Evolutionary conservation across 2,329 filamentous ascomycete genomes (phyloP).

Genomic region (Hypoxylon sp.): DNA sequence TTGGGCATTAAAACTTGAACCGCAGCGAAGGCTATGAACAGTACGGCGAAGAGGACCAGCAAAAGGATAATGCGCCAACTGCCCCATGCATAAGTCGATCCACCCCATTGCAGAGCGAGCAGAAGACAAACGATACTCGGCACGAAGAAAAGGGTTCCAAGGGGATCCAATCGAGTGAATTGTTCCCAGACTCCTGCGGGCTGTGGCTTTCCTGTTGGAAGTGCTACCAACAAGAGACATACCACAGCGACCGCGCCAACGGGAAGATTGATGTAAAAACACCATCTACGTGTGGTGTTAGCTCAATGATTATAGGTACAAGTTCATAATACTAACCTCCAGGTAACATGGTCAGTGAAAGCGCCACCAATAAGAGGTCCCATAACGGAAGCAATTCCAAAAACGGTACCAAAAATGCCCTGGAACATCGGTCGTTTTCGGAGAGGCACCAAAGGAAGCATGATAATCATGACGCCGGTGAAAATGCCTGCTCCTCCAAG

Average conservation of each 20-base stretch:
- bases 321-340: conserved; percentile 50
- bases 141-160: conserved; percentile 68
- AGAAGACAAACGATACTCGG: conserved; percentile 67
- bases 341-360: conserved; percentile 58
- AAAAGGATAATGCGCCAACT: conserved; percentile 62
- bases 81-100: conserved; percentile 58
- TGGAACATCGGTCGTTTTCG: conserved; percentile 68
- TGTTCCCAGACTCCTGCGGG: conserved; percentile 50
- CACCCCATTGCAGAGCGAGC: conserved; percentile 71
- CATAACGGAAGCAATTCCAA: conserved; percentile 62
- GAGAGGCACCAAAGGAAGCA: conserved; percentile 67
- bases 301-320: conserved; percentile 6
- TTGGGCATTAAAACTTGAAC: conserved; percentile 64
- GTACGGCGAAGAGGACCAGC: conserved; percentile 59
- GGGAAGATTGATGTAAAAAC: conserved; percentile 67
- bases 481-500: conserved; percentile 66
- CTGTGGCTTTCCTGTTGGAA: conserved; percentile 44
- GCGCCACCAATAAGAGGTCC: conserved; percentile 64
- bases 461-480: conserved; percentile 64
- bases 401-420: conserved; percentile 63
- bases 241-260: conserved; percentile 61
- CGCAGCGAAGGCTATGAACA: conserved; percentile 56
- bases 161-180: conserved; percentile 60
- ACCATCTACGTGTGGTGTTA: conserved; percentile 51
- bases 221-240: conserved; percentile 59